Conservation (phyloP, 345 rosid genomes). For the Excoecaria agallocha region DNA sequence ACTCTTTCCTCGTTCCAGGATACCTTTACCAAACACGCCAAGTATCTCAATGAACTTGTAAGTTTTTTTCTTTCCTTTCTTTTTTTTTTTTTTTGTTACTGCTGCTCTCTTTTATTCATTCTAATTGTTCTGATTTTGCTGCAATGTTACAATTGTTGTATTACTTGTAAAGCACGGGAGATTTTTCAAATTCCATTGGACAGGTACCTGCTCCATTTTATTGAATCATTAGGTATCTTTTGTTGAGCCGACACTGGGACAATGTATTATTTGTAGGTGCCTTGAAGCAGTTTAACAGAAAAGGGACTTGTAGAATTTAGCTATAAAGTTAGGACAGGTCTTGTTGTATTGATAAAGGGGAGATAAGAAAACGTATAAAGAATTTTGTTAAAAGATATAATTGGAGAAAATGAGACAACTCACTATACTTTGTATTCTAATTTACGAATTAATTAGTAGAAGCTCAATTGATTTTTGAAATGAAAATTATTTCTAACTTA, state of each 20-base stretch:
- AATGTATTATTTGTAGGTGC: neutral
- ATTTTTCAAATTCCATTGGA: neutral
- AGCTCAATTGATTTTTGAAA: neutral
- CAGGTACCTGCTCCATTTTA: neutral
- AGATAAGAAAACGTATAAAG: neutral
- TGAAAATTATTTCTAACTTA: neutral
- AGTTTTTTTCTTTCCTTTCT: neutral
- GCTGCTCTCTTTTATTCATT: neutral
- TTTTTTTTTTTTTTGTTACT: neutral
- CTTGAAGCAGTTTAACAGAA: neutral
- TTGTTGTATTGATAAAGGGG: neutral
- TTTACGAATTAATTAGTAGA: neutral
- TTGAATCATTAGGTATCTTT: neutral
- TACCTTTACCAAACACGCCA: constrained; percentile 53
- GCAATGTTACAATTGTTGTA: neutral
- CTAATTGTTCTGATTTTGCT: neutral
- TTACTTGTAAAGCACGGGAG: neutral
- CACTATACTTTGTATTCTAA: neutral
- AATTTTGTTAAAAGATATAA: neutral
- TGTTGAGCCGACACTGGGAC: neutral
- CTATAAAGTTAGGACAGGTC: neutral
- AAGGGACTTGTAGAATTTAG: neutral
- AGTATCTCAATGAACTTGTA: constrained; percentile 66
- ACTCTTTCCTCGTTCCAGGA: constrained; percentile 47
- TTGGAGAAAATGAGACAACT: neutral